These are phyloP conservation scores for Syzygium oleosum DNA, from an alignment of 345 rosid genomes.

Conservation along the genomic window DNA sequence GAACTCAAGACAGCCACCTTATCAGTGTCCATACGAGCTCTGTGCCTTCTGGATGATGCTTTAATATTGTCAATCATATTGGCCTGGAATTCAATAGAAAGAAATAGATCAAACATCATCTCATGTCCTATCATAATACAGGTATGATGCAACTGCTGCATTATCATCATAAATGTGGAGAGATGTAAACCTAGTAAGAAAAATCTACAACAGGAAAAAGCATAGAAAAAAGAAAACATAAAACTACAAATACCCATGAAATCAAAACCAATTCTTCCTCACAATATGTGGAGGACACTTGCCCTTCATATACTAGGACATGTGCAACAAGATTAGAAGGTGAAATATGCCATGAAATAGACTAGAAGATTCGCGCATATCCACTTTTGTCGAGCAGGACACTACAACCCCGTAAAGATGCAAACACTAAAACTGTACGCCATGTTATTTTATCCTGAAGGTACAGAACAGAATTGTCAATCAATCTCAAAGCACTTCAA, in stretches of 20 bases:
- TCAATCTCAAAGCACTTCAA: not conserved
- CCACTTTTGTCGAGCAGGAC: not conserved
- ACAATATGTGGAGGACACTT: not conserved
- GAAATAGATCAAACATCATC: not conserved
- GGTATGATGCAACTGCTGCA: not conserved
- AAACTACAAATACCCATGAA: not conserved
- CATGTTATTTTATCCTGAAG: not conserved
- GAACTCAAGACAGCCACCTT: conserved; percentile 68
- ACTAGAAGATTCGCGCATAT: not conserved
- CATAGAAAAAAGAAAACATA: not conserved
- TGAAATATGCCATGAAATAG: not conserved
- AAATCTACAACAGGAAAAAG: not conserved
- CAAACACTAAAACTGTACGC: not conserved
- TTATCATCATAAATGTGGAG: not conserved
- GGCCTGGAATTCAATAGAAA: conserved; percentile 39
- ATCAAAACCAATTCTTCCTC: not conserved
- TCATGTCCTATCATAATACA: not conserved
- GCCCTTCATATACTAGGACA: not conserved
- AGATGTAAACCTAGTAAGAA: not conserved
- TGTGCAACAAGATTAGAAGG: not conserved
- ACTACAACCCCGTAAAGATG: not conserved
- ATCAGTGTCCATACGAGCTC: conserved; percentile 49
- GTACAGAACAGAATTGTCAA: not conserved
- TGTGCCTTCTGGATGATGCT: conserved; percentile 32
- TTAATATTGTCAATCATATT: conserved; percentile 41